Base-by-base conservation (phyloP, 495 filamentous ascomycete species). In the Tuber indicum region DNA sequence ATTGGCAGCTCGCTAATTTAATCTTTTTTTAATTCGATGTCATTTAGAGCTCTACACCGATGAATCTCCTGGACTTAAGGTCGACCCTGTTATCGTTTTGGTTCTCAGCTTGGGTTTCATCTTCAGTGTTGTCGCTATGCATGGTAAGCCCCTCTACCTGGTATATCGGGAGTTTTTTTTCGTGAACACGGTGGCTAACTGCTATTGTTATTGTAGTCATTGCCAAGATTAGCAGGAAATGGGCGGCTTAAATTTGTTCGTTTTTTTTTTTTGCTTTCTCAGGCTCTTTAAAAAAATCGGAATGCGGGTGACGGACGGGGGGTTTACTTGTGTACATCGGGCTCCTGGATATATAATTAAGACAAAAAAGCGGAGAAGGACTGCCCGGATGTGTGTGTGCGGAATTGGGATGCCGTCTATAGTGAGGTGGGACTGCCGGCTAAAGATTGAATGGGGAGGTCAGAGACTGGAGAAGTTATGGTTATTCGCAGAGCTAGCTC, bases 71-170 rank as follows among this genome's bases (percentile, higher is more conserved):
- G 96, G 96, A 77, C 86, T 99, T 79, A 95, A 97, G 85, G 96
- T 99, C 76, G 96, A 99, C 84, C 96, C 96, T 32, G 94, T 99
- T 52, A 94, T 99, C 73, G 96, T 99, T 70, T 87, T 99, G 83
- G 94, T 97, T 77, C 89, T 99, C 79, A 94, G 91, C 78, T 88
- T 99, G 78, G 96, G 95, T 69, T 99, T 99, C 86, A 99, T 99
- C 85, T 97, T 98, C 87, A 96, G 92, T 82, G 96, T 99, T 84
- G 96, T 99, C 82, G 94, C 93, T 81, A 87, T 99, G 85, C 96
- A 99, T 86, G 92, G 96, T 99, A 90, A 78, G 92, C 88, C 58
- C 62, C 49, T 45, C 41, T 62, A 23, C 74, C 23, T 10, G 52
- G 52, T 5, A 26, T 39, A 14, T 66, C 71, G 21, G 7, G 45